phyloP scores from a whole-genome alignment of 169 alveolate species.

The Plasmodium blacklocki region DNA sequence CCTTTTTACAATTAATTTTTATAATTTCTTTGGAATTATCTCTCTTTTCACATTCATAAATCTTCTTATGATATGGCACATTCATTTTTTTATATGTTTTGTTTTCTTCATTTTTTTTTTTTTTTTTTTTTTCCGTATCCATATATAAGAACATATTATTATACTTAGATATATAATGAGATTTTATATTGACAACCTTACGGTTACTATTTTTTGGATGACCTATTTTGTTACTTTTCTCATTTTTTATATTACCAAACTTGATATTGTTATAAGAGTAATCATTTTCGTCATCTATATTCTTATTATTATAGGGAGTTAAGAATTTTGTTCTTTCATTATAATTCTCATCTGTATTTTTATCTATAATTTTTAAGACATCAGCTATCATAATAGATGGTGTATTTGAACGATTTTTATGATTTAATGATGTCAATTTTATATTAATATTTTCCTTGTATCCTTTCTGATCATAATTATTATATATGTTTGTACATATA shows the following conservation, averaged over 20 bases:
- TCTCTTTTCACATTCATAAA: conserved; percentile 8
- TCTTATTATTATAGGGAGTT: background rate
- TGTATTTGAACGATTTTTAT: conserved; percentile 8
- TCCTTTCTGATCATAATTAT: conserved; percentile 7
- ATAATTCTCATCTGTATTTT: conserved; percentile 14
- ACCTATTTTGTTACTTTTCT: conserved; percentile 32
- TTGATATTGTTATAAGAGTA: background rate
- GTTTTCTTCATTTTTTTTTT: conserved; percentile 13
- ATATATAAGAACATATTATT: conserved; percentile 11
- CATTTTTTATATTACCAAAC: background rate
- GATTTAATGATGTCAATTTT: conserved; percentile 22
- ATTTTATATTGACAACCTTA: conserved; percentile 28
- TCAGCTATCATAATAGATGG: conserved; percentile 30
- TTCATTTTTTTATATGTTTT: conserved; percentile 15
- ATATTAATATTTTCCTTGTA: conserved; percentile 15
- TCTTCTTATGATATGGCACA: conserved; percentile 6
- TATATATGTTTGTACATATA: background rate
- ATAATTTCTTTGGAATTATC: background rate
- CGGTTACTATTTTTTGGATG: conserved; percentile 13
- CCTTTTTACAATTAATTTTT: conserved; percentile 1
- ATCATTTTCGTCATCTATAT: conserved; percentile 8
- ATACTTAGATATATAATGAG: conserved; percentile 40
- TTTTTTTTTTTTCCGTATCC: background rate
- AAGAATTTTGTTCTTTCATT: background rate
- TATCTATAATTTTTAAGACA: conserved; percentile 40